Conservation (phyloP, 805 yeast genomes). For the Saccharomycopsis amapae region DNA sequence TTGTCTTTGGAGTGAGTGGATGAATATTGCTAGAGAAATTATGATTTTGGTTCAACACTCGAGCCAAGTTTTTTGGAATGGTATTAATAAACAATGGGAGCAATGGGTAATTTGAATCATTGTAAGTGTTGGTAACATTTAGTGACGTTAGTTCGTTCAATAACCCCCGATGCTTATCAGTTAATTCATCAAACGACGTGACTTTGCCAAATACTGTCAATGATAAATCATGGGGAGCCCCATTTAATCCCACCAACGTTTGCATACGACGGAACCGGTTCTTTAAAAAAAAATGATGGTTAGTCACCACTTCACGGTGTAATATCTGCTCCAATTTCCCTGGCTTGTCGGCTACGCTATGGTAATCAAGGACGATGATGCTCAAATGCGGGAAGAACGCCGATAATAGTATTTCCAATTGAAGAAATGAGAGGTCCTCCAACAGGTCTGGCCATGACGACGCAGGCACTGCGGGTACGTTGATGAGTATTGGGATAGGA, state of each 20-base stretch:
- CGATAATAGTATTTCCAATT: not conserved
- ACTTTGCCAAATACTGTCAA: conserved; percentile 32
- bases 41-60: conserved; percentile 23
- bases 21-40: not conserved
- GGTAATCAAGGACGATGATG: conserved; percentile 1
- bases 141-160: not conserved
- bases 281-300: conserved; percentile 19
- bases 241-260: conserved; percentile 37
- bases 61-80: conserved; percentile 20
- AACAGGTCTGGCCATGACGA: not conserved
- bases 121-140: not conserved
- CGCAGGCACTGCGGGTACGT: not conserved
- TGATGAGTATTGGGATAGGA: conserved; percentile 9
- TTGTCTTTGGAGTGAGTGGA: not conserved
- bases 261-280: conserved; percentile 33
- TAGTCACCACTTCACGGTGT: not conserved
- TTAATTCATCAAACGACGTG: conserved; percentile 21
- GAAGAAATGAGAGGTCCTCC: not conserved
- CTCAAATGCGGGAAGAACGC: conserved; percentile 7
- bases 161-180: not conserved
- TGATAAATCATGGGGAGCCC: conserved; percentile 22
- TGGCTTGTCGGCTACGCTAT: not conserved
- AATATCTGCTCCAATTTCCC: not conserved
- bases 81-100: conserved; percentile 8
- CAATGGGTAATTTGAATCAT: conserved; percentile 6